Conservation (phyloP, 73 alveolate genomes). For the Tetrahymena malaccensis region DNA sequence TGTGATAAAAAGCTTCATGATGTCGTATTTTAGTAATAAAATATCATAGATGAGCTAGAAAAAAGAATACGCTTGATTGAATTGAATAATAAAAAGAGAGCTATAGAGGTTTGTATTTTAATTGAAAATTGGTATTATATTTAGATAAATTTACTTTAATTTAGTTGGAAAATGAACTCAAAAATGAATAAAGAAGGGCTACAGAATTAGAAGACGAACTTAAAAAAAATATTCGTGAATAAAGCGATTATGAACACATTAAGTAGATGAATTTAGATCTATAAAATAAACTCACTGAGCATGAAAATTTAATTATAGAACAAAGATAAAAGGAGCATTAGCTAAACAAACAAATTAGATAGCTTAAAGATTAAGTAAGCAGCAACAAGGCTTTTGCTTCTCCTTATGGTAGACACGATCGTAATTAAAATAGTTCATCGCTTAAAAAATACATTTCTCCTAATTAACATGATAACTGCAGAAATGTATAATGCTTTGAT, state of each 20-base stretch:
- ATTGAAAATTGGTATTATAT: background rate
- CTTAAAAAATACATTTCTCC: background rate
- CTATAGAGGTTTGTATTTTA: background rate
- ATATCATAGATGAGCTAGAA: background rate
- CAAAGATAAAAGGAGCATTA: background rate
- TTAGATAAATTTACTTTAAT: background rate
- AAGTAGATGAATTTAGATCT: background rate
- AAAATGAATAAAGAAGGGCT: background rate
- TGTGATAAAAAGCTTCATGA: background rate
- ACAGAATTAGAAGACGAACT: background rate
- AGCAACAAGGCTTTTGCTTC: background rate
- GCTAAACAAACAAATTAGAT: background rate
- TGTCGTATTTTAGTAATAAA: background rate
- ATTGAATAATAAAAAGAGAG: background rate
- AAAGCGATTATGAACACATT: background rate
- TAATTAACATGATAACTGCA: background rate
- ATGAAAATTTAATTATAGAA: background rate
- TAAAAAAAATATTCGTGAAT: background rate
- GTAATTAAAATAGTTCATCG: background rate
- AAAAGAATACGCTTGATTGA: background rate
- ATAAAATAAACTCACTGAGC: background rate
- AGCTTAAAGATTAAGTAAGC: background rate
- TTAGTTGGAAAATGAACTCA: background rate
- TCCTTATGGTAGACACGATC: background rate
- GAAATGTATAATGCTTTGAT: background rate